A percentile compares a stretch with the other conserved stretches of the same genome.
phyloP scores from a whole-genome alignment of 352 stramenopile genomes.

The Phytophthora idaei region DNA sequence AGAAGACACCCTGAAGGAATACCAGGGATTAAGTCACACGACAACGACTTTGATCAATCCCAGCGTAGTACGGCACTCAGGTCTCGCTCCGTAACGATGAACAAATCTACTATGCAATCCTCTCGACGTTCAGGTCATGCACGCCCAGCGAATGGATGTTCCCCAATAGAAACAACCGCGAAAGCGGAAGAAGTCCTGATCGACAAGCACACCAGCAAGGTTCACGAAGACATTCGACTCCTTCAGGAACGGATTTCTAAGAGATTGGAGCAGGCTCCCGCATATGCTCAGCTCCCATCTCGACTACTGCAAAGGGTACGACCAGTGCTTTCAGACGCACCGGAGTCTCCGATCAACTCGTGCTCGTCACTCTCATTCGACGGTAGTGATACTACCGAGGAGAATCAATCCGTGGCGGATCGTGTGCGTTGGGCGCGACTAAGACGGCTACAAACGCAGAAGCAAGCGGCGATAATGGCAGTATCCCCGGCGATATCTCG shows the following conservation, averaged over 20 bases:
- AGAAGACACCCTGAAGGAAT: constrained; percentile 1
- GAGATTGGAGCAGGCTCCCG: constrained; percentile 51
- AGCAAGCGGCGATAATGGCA: constrained; percentile 20
- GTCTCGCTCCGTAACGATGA: neutral
- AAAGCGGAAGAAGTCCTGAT: constrained; percentile 44
- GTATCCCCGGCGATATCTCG: constrained; percentile 24
- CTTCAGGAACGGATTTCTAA: constrained; percentile 72
- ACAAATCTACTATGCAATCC: neutral
- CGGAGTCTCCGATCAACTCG: constrained; percentile 33
- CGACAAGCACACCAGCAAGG: constrained; percentile 62
- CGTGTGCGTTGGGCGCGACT: constrained; percentile 26
- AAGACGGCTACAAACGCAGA: constrained; percentile 23
- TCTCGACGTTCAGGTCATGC: neutral
- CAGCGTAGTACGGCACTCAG: neutral
- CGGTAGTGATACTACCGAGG: constrained; percentile 19
- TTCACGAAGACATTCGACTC: constrained; percentile 75
- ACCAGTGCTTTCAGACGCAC: neutral
- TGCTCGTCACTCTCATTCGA: constrained; percentile 42
- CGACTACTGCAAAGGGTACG: constrained; percentile 8
- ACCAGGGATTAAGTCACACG: neutral
- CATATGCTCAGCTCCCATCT: constrained; percentile 12
- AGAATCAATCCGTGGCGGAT: constrained; percentile 18
- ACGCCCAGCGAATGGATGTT: neutral
- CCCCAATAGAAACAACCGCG: neutral
- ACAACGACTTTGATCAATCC: neutral